Percentiles rank a stretch among this genome's conserved stretches.
These are phyloP conservation scores for Kwoniella heveanensis DNA, from an alignment of 768 basidiomycete genomes.

Conservation along the genomic window DNA sequence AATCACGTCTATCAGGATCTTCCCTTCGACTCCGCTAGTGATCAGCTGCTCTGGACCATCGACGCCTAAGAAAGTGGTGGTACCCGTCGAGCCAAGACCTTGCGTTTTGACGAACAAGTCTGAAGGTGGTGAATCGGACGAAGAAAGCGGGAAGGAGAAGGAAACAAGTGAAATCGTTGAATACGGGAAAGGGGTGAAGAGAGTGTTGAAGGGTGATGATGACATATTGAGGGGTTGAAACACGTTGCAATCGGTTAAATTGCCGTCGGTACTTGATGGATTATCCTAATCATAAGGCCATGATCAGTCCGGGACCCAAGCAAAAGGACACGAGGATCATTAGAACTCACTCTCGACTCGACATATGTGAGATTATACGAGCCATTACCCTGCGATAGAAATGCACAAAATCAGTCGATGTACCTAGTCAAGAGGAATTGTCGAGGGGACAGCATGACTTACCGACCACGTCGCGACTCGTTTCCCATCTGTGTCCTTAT, in stretches of 20 bases:
- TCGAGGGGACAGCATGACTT: slow-evolving; percentile 5
- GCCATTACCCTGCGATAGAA: slow-evolving; percentile 13
- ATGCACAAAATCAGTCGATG: neutral
- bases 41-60: slow-evolving; percentile 32
- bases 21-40: slow-evolving; percentile 35
- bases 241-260: slow-evolving; percentile 38
- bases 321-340: neutral
- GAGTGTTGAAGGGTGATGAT: slow-evolving; percentile 28
- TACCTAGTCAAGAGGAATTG: too few relatives aligned
- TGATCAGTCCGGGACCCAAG: neutral
- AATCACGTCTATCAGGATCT: slow-evolving; percentile 49
- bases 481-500: slow-evolving; percentile 24
- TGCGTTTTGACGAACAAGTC: slow-evolving; percentile 34
- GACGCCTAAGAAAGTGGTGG: slow-evolving; percentile 44
- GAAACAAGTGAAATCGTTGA: slow-evolving; percentile 38
- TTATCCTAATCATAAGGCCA: slow-evolving; percentile 32
- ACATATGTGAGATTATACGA: slow-evolving; percentile 37
- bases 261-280: slow-evolving; percentile 39
- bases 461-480: slow-evolving; percentile 29
- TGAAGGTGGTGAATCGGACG: slow-evolving; percentile 18
- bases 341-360: slow-evolving; percentile 33
- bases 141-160: slow-evolving; percentile 38
- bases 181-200: slow-evolving; percentile 45
- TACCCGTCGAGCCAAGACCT: slow-evolving; percentile 47
- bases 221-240: slow-evolving; percentile 39